These are phyloP conservation scores for Malus hybrid DNA, from an alignment of 331 rosid species.

Conservation along the genomic window DNA sequence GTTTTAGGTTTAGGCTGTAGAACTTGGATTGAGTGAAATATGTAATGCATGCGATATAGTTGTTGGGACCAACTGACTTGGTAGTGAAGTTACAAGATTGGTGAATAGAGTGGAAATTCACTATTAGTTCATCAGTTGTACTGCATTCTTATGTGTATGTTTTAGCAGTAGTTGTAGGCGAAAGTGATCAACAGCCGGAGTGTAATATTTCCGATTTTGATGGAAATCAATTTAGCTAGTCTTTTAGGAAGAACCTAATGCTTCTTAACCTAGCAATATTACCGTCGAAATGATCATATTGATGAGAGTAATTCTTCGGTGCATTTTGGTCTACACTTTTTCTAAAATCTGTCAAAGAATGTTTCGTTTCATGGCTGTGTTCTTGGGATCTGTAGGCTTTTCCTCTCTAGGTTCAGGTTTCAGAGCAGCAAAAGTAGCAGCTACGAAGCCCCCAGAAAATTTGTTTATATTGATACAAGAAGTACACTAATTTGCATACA, in stretches of 20 bases:
- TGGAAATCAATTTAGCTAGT: background rate
- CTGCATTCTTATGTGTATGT: background rate
- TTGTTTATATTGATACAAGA: background rate
- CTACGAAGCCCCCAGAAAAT: background rate
- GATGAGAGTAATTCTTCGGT: background rate
- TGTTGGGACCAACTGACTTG: constrained; percentile 25
- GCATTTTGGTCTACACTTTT: background rate
- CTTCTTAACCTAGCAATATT: background rate
- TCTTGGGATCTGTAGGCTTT: background rate
- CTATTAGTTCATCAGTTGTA: background rate
- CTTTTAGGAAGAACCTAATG: background rate
- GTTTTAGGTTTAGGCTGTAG: background rate
- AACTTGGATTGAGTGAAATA: constrained; percentile 14
- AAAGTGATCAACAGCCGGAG: background rate
- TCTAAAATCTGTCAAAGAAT: background rate
- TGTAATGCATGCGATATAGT: constrained; percentile 22
- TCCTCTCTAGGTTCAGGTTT: background rate
- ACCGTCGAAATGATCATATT: background rate
- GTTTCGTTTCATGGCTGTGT: background rate
- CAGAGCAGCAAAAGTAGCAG: background rate
- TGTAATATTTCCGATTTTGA: too few species aligned
- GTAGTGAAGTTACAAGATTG: constrained; percentile 12
- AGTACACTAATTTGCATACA: background rate
- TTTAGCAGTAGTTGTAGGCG: background rate
- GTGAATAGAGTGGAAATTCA: constrained; percentile 3